Evolutionary conservation across 176 grass and related monocot species (phyloP).

Genomic region (Bromus sterilis): DNA sequence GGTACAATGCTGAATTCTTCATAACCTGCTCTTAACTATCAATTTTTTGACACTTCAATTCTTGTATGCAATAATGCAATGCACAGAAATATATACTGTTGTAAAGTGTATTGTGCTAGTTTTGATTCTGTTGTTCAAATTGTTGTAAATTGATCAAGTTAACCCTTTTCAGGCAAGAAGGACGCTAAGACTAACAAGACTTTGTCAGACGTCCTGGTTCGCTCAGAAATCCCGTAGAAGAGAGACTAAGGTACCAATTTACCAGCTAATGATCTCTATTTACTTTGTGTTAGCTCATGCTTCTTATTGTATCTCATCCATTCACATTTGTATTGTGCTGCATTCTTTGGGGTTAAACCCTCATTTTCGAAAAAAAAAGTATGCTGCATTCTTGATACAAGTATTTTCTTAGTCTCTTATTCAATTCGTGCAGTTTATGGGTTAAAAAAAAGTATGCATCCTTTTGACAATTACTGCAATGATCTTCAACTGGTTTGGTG

Average conservation of each 20-base stretch:
- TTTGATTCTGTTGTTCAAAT: background rate
- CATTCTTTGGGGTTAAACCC: too few relatives aligned
- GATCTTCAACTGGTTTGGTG: too few relatives aligned
- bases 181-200: background rate
- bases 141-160: background rate
- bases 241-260: background rate
- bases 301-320: background rate
- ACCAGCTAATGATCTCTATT: background rate
- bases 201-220: constrained; percentile 21
- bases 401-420: too few relatives aligned
- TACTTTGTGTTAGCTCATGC: background rate
- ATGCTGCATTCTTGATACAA: too few relatives aligned
- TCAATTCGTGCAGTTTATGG: too few relatives aligned
- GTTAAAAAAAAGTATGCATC: too few relatives aligned
- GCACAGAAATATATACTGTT: background rate
- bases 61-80: background rate
- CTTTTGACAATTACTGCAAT: too few relatives aligned
- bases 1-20: background rate
- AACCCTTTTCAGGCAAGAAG: background rate
- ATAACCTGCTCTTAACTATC: background rate
- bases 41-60: background rate
- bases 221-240: background rate
- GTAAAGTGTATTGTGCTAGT: background rate
- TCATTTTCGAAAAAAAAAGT: too few relatives aligned
- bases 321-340: too few relatives aligned